phyloP scores from a whole-genome alignment of 768 basidiomycete genomes.

The Amanita brunnescens region DNA sequence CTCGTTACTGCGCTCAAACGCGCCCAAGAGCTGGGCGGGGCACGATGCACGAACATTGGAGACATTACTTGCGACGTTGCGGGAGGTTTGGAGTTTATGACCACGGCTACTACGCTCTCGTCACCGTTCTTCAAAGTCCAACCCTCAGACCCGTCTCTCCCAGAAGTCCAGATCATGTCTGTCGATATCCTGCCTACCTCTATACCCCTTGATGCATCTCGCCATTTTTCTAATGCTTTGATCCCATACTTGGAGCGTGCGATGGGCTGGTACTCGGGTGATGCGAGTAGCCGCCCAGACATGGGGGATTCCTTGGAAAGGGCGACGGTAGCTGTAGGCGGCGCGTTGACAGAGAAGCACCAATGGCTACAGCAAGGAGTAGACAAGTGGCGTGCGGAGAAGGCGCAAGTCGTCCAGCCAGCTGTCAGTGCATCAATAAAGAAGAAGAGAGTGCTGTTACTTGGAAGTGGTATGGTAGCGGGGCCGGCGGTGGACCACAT shows the following conservation, averaged over 20 bases:
- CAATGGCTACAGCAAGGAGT: conserved; percentile 51
- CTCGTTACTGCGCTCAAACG: conserved; percentile 40
- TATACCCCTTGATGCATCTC: conserved; percentile 74
- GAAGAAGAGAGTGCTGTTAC: conserved; percentile 65
- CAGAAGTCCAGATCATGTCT: conserved; percentile 70
- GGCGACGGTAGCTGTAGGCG: conserved; percentile 63
- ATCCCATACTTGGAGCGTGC: conserved; percentile 59
- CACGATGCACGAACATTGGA: conserved; percentile 63
- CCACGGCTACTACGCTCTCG: conserved; percentile 68
- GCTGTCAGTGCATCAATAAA: conserved; percentile 7
- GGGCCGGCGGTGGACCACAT: conserved; percentile 79
- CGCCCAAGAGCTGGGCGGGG: conserved; percentile 41
- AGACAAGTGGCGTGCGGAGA: conserved; percentile 22
- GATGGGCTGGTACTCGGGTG: conserved; percentile 31
- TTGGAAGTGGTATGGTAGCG: conserved; percentile 96
- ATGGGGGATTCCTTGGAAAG: conserved; percentile 41
- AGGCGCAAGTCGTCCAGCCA: not conserved
- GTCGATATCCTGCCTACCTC: conserved; percentile 88
- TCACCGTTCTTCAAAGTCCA: conserved; percentile 57
- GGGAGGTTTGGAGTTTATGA: conserved; percentile 83
- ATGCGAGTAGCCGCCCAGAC: conserved; percentile 9
- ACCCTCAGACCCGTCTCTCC: conserved; percentile 34
- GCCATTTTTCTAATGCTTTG: conserved; percentile 62
- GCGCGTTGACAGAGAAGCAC: conserved; percentile 44
- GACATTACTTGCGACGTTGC: conserved; percentile 89